Evolutionary conservation across 306 rosid genomes (phyloP).

Genomic region (Cicer pinnatifidum): DNA sequence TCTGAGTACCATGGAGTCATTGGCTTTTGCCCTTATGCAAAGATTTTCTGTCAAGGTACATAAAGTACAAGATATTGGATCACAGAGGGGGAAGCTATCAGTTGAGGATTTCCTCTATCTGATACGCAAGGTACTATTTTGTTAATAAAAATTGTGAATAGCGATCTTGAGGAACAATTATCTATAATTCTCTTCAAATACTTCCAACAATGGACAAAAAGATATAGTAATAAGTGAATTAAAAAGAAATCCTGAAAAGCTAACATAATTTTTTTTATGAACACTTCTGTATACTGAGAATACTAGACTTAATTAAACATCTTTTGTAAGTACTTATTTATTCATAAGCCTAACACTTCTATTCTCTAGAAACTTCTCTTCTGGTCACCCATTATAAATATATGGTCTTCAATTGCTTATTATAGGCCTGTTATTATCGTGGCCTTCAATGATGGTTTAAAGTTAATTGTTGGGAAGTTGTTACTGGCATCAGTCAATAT

Average conservation of each 20-base stretch:
- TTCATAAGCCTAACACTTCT: slow-evolving; percentile 3
- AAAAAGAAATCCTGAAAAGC: slow-evolving; percentile 25
- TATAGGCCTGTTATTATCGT: not conserved
- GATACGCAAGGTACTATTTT: slow-evolving; percentile 75
- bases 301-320: slow-evolving; percentile 1
- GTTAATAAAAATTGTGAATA: slow-evolving; percentile 1
- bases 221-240: not conserved
- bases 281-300: not conserved
- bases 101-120: slow-evolving; percentile 88
- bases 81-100: slow-evolving; percentile 83
- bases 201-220: not conserved
- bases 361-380: slow-evolving; percentile 22
- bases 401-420: not conserved
- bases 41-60: slow-evolving; percentile 61
- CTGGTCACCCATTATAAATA: slow-evolving; percentile 24
- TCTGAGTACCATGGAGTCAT: slow-evolving; percentile 24
- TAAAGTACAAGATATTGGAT: slow-evolving; percentile 93
- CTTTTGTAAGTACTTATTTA: slow-evolving; percentile 17
- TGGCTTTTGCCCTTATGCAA: slow-evolving; percentile 35
- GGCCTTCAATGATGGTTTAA: not conserved
- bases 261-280: not conserved
- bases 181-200: slow-evolving; percentile 10
- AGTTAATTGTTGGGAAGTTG: not conserved
- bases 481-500: slow-evolving; percentile 6
- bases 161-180: not conserved